Percentiles rank a stretch among this genome's conserved stretches.
Evolutionary conservation across 208 protist genomes (phyloP).

Genomic region (Leishmania martiniquensis): DNA sequence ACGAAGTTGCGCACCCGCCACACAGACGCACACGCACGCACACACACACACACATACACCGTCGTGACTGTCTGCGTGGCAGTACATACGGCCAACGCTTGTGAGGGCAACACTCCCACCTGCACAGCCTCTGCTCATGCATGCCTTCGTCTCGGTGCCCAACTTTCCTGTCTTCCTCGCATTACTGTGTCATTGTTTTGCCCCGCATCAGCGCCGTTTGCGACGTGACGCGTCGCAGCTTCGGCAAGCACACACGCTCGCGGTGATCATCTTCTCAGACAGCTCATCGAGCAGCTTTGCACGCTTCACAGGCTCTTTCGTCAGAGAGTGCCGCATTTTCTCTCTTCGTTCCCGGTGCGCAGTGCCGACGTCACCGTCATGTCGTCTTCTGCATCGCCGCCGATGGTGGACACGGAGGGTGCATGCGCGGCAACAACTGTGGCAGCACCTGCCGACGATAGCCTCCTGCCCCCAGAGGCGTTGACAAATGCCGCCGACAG

Average conservation of each 20-base stretch:
- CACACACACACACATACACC: too few relatives aligned
- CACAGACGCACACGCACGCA: too few relatives aligned
- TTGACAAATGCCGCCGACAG: background rate
- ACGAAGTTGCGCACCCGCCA: too few relatives aligned
- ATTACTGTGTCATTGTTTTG: background rate
- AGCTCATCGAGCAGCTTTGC: background rate
- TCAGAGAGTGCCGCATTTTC: background rate
- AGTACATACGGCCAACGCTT: background rate
- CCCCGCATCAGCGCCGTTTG: background rate
- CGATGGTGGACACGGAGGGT: background rate
- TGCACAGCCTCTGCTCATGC: background rate
- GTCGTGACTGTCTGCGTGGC: too few relatives aligned
- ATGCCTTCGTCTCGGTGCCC: background rate
- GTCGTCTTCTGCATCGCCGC: constrained; percentile 1
- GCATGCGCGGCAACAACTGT: background rate
- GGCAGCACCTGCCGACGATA: background rate
- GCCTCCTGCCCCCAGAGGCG: background rate
- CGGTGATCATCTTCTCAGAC: background rate
- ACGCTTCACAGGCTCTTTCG: background rate
- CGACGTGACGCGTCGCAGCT: background rate
- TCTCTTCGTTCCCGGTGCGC: background rate
- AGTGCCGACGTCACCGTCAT: background rate
- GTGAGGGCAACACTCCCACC: background rate
- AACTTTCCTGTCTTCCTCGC: background rate
- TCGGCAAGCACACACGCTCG: background rate